A percentile compares a stretch with the other conserved stretches of the same genome.
Conservation (phyloP, 2,329 filamentous ascomycete species). For the Aureobasidium musti region DNA sequence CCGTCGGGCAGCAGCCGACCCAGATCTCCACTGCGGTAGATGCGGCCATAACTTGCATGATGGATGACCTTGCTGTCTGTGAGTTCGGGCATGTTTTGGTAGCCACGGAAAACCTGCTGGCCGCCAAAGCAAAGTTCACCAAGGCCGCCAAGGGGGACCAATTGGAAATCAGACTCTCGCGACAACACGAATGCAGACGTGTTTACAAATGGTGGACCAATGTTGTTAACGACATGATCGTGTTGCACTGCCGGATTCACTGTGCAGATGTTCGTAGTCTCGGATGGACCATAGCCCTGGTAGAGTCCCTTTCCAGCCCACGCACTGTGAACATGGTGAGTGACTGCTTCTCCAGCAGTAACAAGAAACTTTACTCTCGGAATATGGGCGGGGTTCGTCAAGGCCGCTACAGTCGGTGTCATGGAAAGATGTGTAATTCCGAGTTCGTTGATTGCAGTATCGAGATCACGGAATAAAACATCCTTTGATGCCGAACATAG, state of each 20-base stretch:
- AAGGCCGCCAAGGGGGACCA: slow-evolving; percentile 68
- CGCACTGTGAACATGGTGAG: slow-evolving; percentile 65
- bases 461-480: slow-evolving; percentile 70
- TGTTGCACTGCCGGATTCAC: slow-evolving; percentile 62
- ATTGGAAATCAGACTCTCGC: slow-evolving; percentile 47
- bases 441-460: slow-evolving; percentile 64
- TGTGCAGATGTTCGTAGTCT: slow-evolving; percentile 86
- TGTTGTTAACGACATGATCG: slow-evolving; percentile 67
- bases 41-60: slow-evolving; percentile 66
- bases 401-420: slow-evolving; percentile 78
- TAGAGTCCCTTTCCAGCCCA: slow-evolving; percentile 71
- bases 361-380: slow-evolving; percentile 74
- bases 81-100: slow-evolving; percentile 65
- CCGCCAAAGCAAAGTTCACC: slow-evolving; percentile 89
- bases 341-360: slow-evolving; percentile 79
- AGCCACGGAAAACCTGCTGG: slow-evolving; percentile 74
- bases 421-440: slow-evolving; percentile 77
- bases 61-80: slow-evolving; percentile 68
- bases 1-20: slow-evolving; percentile 77
- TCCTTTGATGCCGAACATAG: slow-evolving; percentile 76
- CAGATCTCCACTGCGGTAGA: slow-evolving; percentile 82
- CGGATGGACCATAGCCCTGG: slow-evolving; percentile 82
- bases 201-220: slow-evolving; percentile 73
- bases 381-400: slow-evolving; percentile 68
- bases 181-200: slow-evolving; percentile 70